Conservation (phyloP, 345 rosid genomes). For the Microcos paniculata region DNA sequence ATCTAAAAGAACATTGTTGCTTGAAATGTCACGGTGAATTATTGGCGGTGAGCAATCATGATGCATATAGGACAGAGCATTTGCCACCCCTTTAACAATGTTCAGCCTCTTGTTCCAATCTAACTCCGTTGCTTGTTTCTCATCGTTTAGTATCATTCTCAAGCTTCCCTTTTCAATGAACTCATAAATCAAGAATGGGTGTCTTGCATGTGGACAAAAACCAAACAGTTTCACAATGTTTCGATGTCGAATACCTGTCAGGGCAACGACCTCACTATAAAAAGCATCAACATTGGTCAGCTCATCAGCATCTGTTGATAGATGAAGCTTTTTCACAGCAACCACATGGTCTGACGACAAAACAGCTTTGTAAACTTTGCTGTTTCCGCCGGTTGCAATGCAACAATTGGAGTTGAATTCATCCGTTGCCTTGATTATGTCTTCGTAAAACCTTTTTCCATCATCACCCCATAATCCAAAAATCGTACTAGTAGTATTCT, state of each 20-base stretch:
- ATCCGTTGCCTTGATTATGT: slow-evolving; percentile 21
- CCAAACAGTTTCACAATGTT: slow-evolving; percentile 31
- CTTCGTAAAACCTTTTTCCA: slow-evolving; percentile 23
- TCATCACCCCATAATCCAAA: background rate
- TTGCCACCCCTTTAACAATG: slow-evolving; percentile 3
- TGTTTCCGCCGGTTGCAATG: slow-evolving; percentile 23
- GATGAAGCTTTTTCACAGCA: slow-evolving; percentile 25
- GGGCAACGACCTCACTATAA: slow-evolving; percentile 18
- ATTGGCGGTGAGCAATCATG: slow-evolving; percentile 18
- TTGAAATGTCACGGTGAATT: slow-evolving; percentile 13
- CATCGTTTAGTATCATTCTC: slow-evolving; percentile 7
- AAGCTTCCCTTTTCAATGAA: slow-evolving; percentile 32
- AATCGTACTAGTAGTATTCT: background rate
- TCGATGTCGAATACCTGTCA: slow-evolving; percentile 22
- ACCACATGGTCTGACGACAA: slow-evolving; percentile 1
- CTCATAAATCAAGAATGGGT: slow-evolving; percentile 25
- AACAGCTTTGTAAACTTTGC: slow-evolving; percentile 21
- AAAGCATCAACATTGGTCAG: slow-evolving; percentile 2
- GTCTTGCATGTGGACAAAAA: slow-evolving; percentile 7
- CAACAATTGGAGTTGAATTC: slow-evolving; percentile 15
- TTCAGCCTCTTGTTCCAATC: slow-evolving; percentile 9
- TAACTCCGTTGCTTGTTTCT: slow-evolving; percentile 2
- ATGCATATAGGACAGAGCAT: slow-evolving; percentile 19
- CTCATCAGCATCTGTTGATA: background rate
- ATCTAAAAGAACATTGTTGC: slow-evolving; percentile 17